These are phyloP conservation scores for Sugiyamaella boreocaroliniensis DNA, from an alignment of 805 yeast species.

Conservation along the genomic window DNA sequence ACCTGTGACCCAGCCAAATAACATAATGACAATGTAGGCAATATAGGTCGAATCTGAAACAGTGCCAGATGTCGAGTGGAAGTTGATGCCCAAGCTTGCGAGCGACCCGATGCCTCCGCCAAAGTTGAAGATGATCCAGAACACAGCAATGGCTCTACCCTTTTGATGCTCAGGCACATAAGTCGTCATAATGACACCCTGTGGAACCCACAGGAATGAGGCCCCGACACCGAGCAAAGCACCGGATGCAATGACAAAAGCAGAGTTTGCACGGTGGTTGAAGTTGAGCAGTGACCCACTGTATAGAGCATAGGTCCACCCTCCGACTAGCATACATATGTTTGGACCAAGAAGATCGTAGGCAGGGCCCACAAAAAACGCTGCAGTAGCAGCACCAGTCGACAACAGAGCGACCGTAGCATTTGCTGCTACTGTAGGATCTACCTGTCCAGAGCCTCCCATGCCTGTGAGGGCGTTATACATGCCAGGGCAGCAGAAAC, in stretches of 20 bases:
- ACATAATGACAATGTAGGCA: conserved; percentile 50
- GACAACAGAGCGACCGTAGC: conserved; percentile 28
- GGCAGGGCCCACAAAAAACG: conserved; percentile 28
- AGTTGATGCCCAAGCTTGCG: conserved; percentile 49
- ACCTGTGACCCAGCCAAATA: conserved; percentile 37
- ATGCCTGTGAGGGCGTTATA: conserved; percentile 29
- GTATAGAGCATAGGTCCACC: conserved; percentile 49
- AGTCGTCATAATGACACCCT: conserved; percentile 49
- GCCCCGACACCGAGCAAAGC: conserved; percentile 54
- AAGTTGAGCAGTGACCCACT: conserved; percentile 46
- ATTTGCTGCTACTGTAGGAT: conserved; percentile 25
- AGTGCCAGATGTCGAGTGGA: conserved; percentile 33
- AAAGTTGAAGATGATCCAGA: conserved; percentile 55
- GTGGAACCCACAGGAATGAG: conserved; percentile 52
- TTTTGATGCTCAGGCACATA: conserved; percentile 46
- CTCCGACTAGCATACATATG: conserved; percentile 41
- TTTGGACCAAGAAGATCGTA: conserved; percentile 28
- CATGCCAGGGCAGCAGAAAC: conserved; percentile 33
- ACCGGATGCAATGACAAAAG: conserved; percentile 51
- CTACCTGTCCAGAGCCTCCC: conserved; percentile 31
- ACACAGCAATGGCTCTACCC: conserved; percentile 48
- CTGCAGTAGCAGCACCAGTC: conserved; percentile 23
- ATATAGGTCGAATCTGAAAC: conserved; percentile 47
- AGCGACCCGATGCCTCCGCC: conserved; percentile 58
- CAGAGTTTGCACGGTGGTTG: conserved; percentile 41